A percentile compares a stretch with the other conserved stretches of the same genome.
These are phyloP conservation scores for Yamadazyma diddensiae DNA, from an alignment of 1,139 yeast species.

Conservation along the genomic window DNA sequence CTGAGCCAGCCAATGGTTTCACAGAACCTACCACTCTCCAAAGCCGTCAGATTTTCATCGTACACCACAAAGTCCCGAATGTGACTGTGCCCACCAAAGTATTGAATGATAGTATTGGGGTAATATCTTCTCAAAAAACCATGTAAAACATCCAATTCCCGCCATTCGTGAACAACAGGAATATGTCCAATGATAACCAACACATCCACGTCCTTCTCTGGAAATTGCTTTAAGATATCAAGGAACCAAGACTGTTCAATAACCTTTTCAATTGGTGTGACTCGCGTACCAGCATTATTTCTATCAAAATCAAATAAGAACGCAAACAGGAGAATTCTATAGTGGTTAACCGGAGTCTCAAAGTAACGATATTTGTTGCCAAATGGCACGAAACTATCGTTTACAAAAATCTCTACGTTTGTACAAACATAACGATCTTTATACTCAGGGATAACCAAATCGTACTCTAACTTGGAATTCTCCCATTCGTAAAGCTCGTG, in stretches of 20 bases:
- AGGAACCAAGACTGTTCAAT: slow-evolving; percentile 64
- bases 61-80: slow-evolving; percentile 75
- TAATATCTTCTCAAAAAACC: slow-evolving; percentile 50
- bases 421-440: slow-evolving; percentile 71
- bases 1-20: slow-evolving; percentile 91
- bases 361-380: slow-evolving; percentile 69
- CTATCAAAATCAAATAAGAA: slow-evolving; percentile 76
- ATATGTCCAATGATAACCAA: slow-evolving; percentile 76
- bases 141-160: slow-evolving; percentile 57
- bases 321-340: slow-evolving; percentile 66
- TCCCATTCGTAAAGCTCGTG: slow-evolving; percentile 84
- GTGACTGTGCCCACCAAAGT: slow-evolving; percentile 95
- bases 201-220: slow-evolving; percentile 54
- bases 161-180: slow-evolving; percentile 60
- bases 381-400: slow-evolving; percentile 56
- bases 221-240: slow-evolving; percentile 41
- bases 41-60: slow-evolving; percentile 67
- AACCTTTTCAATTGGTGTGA: slow-evolving; percentile 58
- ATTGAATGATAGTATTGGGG: slow-evolving; percentile 69
- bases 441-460: slow-evolving; percentile 53
- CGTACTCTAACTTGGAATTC: slow-evolving; percentile 64
- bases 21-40: slow-evolving; percentile 89
- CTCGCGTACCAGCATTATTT: slow-evolving; percentile 58
- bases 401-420: slow-evolving; percentile 66
- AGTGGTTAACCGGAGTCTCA: slow-evolving; percentile 52